Base-by-base conservation (phyloP, 2,329 filamentous ascomycete genomes). In the Cladophialophora yegresii region DNA sequence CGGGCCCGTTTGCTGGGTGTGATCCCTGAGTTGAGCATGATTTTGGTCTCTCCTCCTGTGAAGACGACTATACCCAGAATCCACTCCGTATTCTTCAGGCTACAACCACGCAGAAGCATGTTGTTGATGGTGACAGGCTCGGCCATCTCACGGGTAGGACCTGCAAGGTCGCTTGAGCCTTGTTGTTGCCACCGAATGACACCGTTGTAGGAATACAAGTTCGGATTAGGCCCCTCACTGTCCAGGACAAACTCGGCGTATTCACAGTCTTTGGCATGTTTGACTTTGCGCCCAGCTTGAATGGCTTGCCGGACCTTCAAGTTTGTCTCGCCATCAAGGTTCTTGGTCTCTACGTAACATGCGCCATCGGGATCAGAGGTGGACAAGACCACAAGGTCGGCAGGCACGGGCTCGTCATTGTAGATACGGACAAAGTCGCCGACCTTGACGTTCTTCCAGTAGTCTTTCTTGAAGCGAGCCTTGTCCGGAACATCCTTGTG, bases 271-370 rank as follows among this genome's bases (percentile, higher is more conserved):
- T 89, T 87, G 13, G 95, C 95, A 76, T 98, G 93, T 74, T 88
- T 91, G 65, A 99, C 84, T 54, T 86, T 82, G 59, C 90, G 88
- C 12, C 93, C 91, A 73, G 91, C 95, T 68, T 93, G 90, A 49
- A 99, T 83, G 22, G 95, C 92, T 73, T 93, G 91, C 64, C 95
- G 89, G 67, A 97, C 92, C 78, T 99, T 99, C 67, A 99, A 80
- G 73, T 99, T 99, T 2, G 95, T 99, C 79, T 99, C 95, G 57
- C 95, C 95, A 73, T 99, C 95, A 81, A 99, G 76, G 75, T 96
- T 98, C 81, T 98, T 99, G 2, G 95, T 99, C 78, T 99, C 95
- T 23, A 99, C 90, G 72, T 97, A 99, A 77, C 95, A 99, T 43
- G 91, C 91, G 57, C 95, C 95, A 72, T 99, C 95, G 0, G 89